phyloP scores from a whole-genome alignment of 768 basidiomycete genomes.

The Termitomyces sp. region DNA sequence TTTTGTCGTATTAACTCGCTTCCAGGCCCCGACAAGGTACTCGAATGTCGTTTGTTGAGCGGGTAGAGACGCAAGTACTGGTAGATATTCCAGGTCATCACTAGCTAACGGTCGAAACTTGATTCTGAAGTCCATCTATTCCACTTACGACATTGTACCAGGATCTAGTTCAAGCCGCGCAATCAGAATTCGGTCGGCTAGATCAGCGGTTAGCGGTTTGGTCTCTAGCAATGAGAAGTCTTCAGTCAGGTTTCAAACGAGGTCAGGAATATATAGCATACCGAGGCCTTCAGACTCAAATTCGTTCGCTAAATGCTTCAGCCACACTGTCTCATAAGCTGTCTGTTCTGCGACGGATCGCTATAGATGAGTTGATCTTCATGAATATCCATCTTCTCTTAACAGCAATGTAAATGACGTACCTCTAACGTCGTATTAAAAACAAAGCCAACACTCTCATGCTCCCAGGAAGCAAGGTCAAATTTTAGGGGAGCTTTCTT shows the following conservation, averaged over 20 bases:
- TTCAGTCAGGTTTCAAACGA: background rate
- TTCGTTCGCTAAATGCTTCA: conserved; percentile 72
- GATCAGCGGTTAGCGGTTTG: conserved; percentile 46
- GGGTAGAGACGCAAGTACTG: conserved; percentile 74
- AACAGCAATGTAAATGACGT: conserved; percentile 21
- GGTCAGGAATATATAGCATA: conserved; percentile 24
- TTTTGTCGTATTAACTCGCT: conserved; percentile 61
- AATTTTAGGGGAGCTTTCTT: conserved; percentile 48
- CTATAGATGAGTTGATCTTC: conserved; percentile 4
- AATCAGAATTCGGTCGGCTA: conserved; percentile 78
- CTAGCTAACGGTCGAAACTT: conserved; percentile 26
- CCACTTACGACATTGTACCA: conserved; percentile 58
- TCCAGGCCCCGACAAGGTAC: conserved; percentile 90
- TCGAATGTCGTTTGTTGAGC: conserved; percentile 78
- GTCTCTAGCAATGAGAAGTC: conserved; percentile 21
- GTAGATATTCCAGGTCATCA: conserved; percentile 69
- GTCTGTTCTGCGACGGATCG: conserved; percentile 27
- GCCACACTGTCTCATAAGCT: conserved; percentile 73
- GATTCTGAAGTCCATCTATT: background rate
- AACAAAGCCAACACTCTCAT: conserved; percentile 59
- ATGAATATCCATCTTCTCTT: background rate
- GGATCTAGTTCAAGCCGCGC: conserved; percentile 80
- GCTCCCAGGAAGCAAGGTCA: conserved; percentile 65
- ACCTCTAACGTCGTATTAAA: conserved; percentile 81
- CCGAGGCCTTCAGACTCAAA: conserved; percentile 53